A percentile compares a stretch with the other conserved stretches of the same genome.
Conservation (phyloP, 2,329 filamentous ascomycete species). For the Podosphaera xanthii region DNA sequence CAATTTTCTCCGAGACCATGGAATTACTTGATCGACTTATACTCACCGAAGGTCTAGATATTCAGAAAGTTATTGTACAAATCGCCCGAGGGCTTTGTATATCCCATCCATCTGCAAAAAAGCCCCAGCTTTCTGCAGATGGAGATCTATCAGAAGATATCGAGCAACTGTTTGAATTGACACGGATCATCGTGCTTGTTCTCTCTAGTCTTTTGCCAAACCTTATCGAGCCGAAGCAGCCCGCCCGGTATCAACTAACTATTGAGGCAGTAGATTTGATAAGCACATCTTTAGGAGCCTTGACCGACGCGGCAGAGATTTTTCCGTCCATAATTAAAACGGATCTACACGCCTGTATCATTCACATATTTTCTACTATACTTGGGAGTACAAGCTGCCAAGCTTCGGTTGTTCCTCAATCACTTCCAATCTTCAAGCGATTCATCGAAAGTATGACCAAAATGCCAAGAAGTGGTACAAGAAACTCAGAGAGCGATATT, state of each 20-base stretch:
- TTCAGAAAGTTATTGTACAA: constrained; percentile 81
- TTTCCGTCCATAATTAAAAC: constrained; percentile 94
- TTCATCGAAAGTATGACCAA: constrained; percentile 58
- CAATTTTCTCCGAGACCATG: constrained; percentile 92
- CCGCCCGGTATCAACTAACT: constrained; percentile 52
- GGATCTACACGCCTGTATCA: constrained; percentile 84
- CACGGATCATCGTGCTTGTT: constrained; percentile 84
- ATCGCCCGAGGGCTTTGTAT: constrained; percentile 80
- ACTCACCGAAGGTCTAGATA: constrained; percentile 68
- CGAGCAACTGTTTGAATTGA: constrained; percentile 91
- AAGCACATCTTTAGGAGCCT: constrained; percentile 56
- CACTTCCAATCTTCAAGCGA: constrained; percentile 73
- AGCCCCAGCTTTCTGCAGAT: constrained; percentile 39
- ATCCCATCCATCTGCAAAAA: constrained; percentile 70
- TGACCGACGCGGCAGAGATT: constrained; percentile 85
- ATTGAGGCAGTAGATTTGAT: constrained; percentile 72
- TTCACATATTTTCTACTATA: constrained; percentile 90
- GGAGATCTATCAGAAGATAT: constrained; percentile 85
- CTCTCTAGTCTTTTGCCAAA: constrained; percentile 74
- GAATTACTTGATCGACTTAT: constrained; percentile 83
- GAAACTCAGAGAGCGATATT: constrained; percentile 16
- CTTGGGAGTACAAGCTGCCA: constrained; percentile 75
- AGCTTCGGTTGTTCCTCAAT: constrained; percentile 67
- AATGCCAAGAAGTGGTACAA: constrained; percentile 18
- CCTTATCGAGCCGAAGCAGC: constrained; percentile 36